Evolutionary conservation across 352 stramenopile genomes (phyloP).

Genomic region (Phytopythium cucurbitacearum): DNA sequence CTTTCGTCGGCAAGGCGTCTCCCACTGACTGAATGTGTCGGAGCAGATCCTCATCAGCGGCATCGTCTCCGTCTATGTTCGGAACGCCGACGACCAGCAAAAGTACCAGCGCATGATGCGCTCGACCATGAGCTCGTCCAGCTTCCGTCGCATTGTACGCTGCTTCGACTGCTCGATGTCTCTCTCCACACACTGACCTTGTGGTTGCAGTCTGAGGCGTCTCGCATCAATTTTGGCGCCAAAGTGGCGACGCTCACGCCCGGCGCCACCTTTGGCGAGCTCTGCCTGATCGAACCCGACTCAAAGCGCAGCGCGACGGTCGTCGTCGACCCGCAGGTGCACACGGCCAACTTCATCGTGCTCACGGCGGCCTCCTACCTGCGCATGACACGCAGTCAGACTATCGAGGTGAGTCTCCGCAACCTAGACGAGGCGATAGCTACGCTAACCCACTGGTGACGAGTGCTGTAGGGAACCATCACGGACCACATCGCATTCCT

Average conservation of each 20-base stretch:
- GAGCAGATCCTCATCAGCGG: conserved; percentile 75
- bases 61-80: conserved; percentile 70
- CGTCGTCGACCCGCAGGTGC: conserved; percentile 58
- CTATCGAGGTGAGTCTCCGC: conserved; percentile 40
- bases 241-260: conserved; percentile 75
- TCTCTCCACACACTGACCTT: too few species aligned
- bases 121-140: conserved; percentile 33
- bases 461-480: conserved; percentile 48
- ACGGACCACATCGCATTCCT: conserved; percentile 83
- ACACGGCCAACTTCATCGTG: conserved; percentile 82
- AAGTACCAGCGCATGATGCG: conserved; percentile 51
- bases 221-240: conserved; percentile 36
- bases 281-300: conserved; percentile 83
- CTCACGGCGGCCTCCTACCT: conserved; percentile 78
- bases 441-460: too few species aligned
- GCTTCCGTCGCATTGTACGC: conserved; percentile 37
- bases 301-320: conserved; percentile 82
- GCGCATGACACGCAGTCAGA: conserved; percentile 77
- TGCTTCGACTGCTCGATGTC: background rate
- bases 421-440: too few species aligned
- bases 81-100: conserved; percentile 62
- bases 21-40: background rate
- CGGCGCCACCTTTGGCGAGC: conserved; percentile 77
- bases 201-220: conserved; percentile 24
- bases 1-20: background rate